A percentile compares a stretch with the other conserved stretches of the same genome.
Evolutionary conservation across 192 early-diverging fungal genomes (phyloP).

Genomic region (Coemansia sp.): DNA sequence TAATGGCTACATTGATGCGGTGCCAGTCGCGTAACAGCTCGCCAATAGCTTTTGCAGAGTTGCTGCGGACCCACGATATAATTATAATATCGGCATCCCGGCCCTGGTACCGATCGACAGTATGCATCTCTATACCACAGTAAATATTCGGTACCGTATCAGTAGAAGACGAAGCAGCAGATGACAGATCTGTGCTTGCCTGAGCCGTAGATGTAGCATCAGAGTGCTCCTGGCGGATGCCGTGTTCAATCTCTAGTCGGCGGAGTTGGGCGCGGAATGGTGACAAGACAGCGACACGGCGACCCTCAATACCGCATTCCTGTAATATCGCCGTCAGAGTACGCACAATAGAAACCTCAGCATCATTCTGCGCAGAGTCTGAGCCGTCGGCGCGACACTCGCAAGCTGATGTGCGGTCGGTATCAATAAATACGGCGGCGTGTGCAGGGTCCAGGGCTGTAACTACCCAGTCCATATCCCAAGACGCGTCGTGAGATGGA

Average conservation of each 20-base stretch:
- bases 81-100: constrained; percentile 91
- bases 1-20: constrained; percentile 92
- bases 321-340: constrained; percentile 60
- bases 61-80: constrained; percentile 86
- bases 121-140: constrained; percentile 70
- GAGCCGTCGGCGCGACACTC: constrained; percentile 58
- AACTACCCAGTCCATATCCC: constrained; percentile 60
- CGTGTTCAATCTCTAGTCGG: constrained; percentile 43
- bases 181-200: background rate
- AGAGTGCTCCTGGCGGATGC: constrained; percentile 18
- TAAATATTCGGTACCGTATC: background rate
- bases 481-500: constrained; percentile 18
- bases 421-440: constrained; percentile 78
- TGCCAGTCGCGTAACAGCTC: constrained; percentile 88
- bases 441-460: constrained; percentile 62
- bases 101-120: constrained; percentile 93
- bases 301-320: constrained; percentile 62
- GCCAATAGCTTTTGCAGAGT: constrained; percentile 68
- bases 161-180: background rate
- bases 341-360: constrained; percentile 65
- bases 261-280: constrained; percentile 77
- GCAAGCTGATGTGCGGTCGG: constrained; percentile 64
- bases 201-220: background rate
- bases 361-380: constrained; percentile 68
- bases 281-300: constrained; percentile 79